Conservation (phyloP, 2,329 filamentous ascomycete species). For the Tolypocladium album region DNA sequence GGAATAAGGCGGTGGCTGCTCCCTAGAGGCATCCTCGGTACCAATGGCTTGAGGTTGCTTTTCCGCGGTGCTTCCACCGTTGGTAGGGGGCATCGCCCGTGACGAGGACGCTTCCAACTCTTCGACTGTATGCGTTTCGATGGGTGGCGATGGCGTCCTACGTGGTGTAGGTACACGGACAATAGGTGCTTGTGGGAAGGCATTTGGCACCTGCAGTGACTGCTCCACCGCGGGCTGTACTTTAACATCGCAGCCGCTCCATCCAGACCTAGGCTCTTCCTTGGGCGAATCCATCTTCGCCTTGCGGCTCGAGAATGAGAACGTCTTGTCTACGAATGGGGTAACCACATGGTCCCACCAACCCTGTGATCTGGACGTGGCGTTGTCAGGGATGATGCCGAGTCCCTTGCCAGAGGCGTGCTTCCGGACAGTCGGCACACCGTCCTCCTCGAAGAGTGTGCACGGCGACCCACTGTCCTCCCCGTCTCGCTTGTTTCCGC, state of each 20-base stretch:
- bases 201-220: constrained; percentile 7
- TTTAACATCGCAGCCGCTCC: constrained; percentile 15
- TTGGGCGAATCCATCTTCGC: constrained; percentile 19
- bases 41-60: constrained; percentile 28
- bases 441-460: constrained; percentile 63
- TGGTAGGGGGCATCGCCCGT: neutral
- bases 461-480: constrained; percentile 45
- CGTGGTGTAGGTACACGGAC: constrained; percentile 25
- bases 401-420: constrained; percentile 26
- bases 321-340: constrained; percentile 45
- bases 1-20: constrained; percentile 46
- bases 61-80: constrained; percentile 13
- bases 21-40: constrained; percentile 23
- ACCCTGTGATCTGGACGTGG: constrained; percentile 49
- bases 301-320: constrained; percentile 31
- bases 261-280: constrained; percentile 23
- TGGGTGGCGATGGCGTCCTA: constrained; percentile 18
- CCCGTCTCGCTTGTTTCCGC: constrained; percentile 25
- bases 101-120: neutral
- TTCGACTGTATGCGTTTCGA: constrained; percentile 4
- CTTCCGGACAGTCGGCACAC: constrained; percentile 28
- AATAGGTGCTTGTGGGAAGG: constrained; percentile 19
- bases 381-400: constrained; percentile 33
- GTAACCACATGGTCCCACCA: constrained; percentile 74
- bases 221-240: constrained; percentile 7